These are phyloP conservation scores for Hibiscus syriacus DNA, from an alignment of 345 rosid genomes.

Conservation along the genomic window DNA sequence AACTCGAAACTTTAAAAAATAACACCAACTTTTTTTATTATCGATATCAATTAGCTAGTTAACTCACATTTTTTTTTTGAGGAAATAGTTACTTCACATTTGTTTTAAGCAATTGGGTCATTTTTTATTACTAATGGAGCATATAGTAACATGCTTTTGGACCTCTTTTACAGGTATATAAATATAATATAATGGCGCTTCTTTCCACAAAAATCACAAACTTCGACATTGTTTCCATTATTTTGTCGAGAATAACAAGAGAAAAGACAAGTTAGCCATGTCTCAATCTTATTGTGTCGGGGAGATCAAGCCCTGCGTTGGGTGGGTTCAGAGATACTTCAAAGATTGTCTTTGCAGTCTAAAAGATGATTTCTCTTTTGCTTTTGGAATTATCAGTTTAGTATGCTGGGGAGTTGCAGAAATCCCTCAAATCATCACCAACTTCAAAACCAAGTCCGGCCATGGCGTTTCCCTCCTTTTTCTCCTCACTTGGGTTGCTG, in stretches of 20 bases:
- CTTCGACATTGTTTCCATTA: neutral
- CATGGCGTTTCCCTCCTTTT: conserved; percentile 88
- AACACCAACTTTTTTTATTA: too few relatives aligned
- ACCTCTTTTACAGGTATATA: neutral
- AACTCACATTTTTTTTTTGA: too few relatives aligned
- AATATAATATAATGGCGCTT: neutral
- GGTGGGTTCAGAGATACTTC: conserved; percentile 72
- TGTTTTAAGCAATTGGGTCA: neutral
- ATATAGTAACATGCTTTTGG: neutral
- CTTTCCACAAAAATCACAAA: neutral
- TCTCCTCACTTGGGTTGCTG: conserved; percentile 95
- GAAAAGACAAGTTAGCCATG: conserved; percentile 20
- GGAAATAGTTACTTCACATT: too few relatives aligned
- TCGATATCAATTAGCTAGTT: too few relatives aligned
- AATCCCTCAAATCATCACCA: conserved; percentile 89
- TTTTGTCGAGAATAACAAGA: neutral
- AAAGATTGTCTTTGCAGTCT: conserved; percentile 77
- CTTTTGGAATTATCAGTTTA: conserved; percentile 56
- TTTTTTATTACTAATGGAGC: neutral
- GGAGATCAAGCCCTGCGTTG: conserved; percentile 56
- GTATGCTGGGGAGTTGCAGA: conserved; percentile 91
- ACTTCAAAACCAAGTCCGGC: conserved; percentile 83
- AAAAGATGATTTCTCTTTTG: conserved; percentile 66
- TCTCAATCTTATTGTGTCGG: conserved; percentile 41
- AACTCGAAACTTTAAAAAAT: too few relatives aligned